These are phyloP conservation scores for Ganoderma sinense DNA, from an alignment of 1,284 basidiomycete genomes.

Conservation along the genomic window DNA sequence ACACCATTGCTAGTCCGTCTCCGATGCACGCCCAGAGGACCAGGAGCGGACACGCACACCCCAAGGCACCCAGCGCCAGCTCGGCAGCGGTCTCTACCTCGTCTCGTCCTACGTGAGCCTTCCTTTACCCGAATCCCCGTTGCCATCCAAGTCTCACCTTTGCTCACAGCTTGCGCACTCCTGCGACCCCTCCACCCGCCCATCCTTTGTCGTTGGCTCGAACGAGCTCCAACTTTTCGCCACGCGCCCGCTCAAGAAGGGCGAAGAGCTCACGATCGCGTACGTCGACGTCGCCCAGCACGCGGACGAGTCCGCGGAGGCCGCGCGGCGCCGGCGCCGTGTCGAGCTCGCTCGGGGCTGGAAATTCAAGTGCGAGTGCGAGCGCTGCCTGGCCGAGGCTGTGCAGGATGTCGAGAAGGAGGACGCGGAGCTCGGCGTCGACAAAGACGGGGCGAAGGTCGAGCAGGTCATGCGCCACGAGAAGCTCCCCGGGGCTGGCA, in stretches of 20 bases:
- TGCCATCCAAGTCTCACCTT: not conserved
- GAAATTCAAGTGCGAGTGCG: slow-evolving; percentile 78
- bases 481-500: slow-evolving; percentile 19
- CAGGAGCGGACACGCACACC: slow-evolving; percentile 77
- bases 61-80: slow-evolving; percentile 73
- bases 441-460: slow-evolving; percentile 64
- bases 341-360: slow-evolving; percentile 81
- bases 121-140: not conserved
- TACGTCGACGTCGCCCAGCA: slow-evolving; percentile 72
- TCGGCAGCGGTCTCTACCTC: slow-evolving; percentile 76
- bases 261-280: slow-evolving; percentile 77
- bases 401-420: slow-evolving; percentile 40
- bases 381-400: slow-evolving; percentile 65
- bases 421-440: slow-evolving; percentile 45
- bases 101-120: slow-evolving; percentile 74
- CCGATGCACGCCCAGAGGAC: slow-evolving; percentile 65
- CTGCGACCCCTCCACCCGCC: slow-evolving; percentile 69
- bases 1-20: slow-evolving; percentile 49
- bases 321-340: slow-evolving; percentile 69
- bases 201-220: slow-evolving; percentile 68
- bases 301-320: slow-evolving; percentile 56
- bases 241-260: slow-evolving; percentile 66
- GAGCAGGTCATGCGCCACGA: slow-evolving; percentile 56
- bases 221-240: slow-evolving; percentile 74
- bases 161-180: slow-evolving; percentile 78